Conservation (phyloP, 129 eudicot species). For the Daucus carota region DNA sequence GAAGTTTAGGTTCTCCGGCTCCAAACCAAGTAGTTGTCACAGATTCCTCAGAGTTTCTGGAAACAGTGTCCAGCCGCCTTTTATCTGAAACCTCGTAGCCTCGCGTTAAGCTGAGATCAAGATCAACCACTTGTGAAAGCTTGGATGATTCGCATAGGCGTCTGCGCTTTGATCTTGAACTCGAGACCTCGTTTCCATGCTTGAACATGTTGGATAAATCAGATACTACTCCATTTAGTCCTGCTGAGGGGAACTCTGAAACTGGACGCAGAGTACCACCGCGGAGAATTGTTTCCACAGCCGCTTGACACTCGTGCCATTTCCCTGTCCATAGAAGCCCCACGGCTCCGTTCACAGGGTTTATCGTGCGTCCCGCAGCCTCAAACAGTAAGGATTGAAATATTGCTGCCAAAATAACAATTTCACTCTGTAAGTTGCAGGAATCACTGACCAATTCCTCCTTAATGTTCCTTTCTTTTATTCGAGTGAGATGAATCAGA, state of each 20-base stretch:
- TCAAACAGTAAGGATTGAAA: slow-evolving; percentile 88
- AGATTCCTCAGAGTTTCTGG: slow-evolving; percentile 76
- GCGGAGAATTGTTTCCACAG: slow-evolving; percentile 83
- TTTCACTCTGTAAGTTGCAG: no score
- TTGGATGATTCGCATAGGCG: slow-evolving; percentile 19
- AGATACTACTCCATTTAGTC: slow-evolving; percentile 39
- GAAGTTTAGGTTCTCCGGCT: slow-evolving; percentile 38
- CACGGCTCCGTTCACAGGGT: slow-evolving; percentile 93
- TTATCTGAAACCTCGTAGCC: slow-evolving; percentile 26
- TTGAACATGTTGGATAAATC: slow-evolving; percentile 26
- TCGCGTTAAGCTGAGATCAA: slow-evolving; percentile 46
- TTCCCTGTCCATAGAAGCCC: slow-evolving; percentile 84
- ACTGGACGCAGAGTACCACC: slow-evolving; percentile 68
- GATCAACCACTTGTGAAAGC: slow-evolving; percentile 28
- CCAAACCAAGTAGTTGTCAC: slow-evolving; percentile 50
- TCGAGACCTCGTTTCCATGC: slow-evolving; percentile 24
- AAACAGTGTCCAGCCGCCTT: slow-evolving; percentile 64
- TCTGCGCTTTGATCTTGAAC: slow-evolving; percentile 35
- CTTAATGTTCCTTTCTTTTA: no score
- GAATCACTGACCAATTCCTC: background rate
- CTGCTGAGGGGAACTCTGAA: slow-evolving; percentile 40
- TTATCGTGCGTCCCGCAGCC: slow-evolving; percentile 94
- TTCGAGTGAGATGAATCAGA: background rate
- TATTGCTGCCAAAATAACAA: slow-evolving; percentile 39
- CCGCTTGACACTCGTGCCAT: slow-evolving; percentile 90